phyloP scores from a whole-genome alignment of 1,284 basidiomycete genomes.

The Vanrija sp. region DNA sequence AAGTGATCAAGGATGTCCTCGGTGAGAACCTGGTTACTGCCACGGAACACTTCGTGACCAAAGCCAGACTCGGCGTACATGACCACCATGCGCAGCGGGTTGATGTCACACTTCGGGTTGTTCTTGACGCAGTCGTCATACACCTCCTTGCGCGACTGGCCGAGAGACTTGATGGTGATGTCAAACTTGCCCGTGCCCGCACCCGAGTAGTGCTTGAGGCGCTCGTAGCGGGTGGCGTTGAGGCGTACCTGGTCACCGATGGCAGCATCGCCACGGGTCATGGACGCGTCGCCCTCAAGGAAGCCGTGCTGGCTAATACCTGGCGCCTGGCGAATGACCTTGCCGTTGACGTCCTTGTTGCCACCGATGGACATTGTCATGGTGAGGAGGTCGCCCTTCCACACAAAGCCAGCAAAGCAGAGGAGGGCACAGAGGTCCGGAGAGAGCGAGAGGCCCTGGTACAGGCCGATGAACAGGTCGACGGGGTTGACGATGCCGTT shows the following conservation, averaged over 20 bases:
- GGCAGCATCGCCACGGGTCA: conserved; percentile 6
- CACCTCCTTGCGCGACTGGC: neutral
- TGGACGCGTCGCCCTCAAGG: conserved; percentile 11
- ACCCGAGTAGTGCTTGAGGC: neutral
- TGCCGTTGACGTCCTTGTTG: conserved; percentile 2
- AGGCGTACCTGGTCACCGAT: neutral
- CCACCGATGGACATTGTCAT: conserved; percentile 7
- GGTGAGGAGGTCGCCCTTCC: conserved; percentile 6
- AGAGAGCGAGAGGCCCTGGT: conserved; percentile 5
- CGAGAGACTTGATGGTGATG: conserved; percentile 1
- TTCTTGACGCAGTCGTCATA: conserved; percentile 1
- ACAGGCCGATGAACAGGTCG: conserved; percentile 18
- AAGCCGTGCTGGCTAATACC: conserved; percentile 8
- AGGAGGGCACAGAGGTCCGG: conserved; percentile 8
- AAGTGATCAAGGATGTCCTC: conserved; percentile 3
- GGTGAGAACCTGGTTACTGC: neutral
- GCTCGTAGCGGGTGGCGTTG: neutral
- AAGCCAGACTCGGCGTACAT: conserved; percentile 13
- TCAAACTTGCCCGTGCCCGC: neutral
- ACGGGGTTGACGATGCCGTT: conserved; percentile 32
- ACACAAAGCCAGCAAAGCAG: neutral
- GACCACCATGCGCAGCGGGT: conserved; percentile 5
- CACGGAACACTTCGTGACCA: conserved; percentile 7
- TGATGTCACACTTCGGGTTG: conserved; percentile 9
- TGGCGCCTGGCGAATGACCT: neutral